Evolutionary conservation across 2,329 filamentous ascomycete species (phyloP), one percentile per base, ranked within the genome.

Genomic region (Hypoxylon sp.): DNA sequence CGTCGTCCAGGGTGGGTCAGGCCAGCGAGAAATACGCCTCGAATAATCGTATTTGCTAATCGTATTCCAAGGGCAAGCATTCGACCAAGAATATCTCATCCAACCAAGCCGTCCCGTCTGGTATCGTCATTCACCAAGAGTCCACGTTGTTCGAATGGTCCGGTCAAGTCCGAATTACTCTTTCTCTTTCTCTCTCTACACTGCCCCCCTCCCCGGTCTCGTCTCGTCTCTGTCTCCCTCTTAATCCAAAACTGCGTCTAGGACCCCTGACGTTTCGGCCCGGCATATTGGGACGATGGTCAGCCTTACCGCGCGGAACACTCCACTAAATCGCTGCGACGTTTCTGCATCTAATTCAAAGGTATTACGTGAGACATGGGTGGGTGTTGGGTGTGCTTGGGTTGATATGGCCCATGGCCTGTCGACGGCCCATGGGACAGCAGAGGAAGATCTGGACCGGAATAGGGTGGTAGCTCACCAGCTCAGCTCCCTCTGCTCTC

Each of bases 341-440:
- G 17, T 42, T 45, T 5, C 26, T 62, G 48, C 51, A 38, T 41
- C 41, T 37, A 46, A 53, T 59, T 55, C 45, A 40, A 57, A 50
- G 56, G 60, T 55, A 60, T 62, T 62, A 62, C 41, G 59, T 62
- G 56, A 62, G 60, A 51, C n/a, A 15, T 23, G 29, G 29, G 15
- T 18, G 20, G 47, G n/a, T n/a, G n/a, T n/a, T 51, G 23, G 53
- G 42, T 17, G 37, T n/a, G n/a, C n/a, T 18, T 40, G 9, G 6
- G 31, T 50, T 11, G 7, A n/a, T 23, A 21, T 13, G 11, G 29
- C 29, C 11, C 4, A 33, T 33, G 10, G 11, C 29, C 15, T 29
- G n/a, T n/a, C n/a, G n/a, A n/a, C n/a, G n/a, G n/a, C n/a, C n/a
- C n/a, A n/a, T n/a, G n/a, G 31, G 31, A 33, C 31, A n/a, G 17